A percentile compares a stretch with the other conserved stretches of the same genome.
Conservation (phyloP, 306 rosid species). For the Myrica gale region DNA sequence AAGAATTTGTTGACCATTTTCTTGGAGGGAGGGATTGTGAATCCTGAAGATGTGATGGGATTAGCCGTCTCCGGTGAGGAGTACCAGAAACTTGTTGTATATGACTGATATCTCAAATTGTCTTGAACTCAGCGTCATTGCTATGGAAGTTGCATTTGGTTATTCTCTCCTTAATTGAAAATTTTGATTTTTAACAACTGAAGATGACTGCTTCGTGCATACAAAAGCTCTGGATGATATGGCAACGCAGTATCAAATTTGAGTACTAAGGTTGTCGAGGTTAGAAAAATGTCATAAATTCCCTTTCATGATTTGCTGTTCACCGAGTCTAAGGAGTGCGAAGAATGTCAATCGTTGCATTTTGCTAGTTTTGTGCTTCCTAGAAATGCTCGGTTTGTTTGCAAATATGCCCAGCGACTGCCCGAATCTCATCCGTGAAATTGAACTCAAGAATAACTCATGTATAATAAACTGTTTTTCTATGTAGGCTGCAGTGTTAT, state of each 20-base stretch:
- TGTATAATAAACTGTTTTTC: too few species aligned
- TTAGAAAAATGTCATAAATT: too few species aligned
- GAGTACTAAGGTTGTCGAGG: neutral
- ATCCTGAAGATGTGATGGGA: constrained; percentile 30
- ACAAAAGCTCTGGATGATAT: neutral
- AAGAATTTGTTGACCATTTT: constrained; percentile 34
- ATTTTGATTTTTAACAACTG: neutral
- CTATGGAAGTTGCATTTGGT: neutral
- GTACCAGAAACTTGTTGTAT: constrained; percentile 35
- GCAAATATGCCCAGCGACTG: too few species aligned
- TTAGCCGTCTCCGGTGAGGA: constrained; percentile 25
- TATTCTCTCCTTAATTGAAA: neutral
- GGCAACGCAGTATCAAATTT: neutral
- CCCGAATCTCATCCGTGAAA: too few species aligned
- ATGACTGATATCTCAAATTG: constrained; percentile 27
- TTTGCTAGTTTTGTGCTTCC: too few species aligned
- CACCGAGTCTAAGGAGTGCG: too few species aligned
- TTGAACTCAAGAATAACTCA: too few species aligned
- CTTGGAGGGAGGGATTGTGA: constrained; percentile 13
- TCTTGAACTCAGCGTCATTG: neutral
- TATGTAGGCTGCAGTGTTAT: too few species aligned
- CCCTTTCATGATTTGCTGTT: too few species aligned
- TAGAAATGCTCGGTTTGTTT: too few species aligned
- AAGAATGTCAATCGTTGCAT: too few species aligned
- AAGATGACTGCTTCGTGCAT: neutral